Conservation (phyloP, 352 stramenopile species). For the Phytophthora podocarpi region DNA sequence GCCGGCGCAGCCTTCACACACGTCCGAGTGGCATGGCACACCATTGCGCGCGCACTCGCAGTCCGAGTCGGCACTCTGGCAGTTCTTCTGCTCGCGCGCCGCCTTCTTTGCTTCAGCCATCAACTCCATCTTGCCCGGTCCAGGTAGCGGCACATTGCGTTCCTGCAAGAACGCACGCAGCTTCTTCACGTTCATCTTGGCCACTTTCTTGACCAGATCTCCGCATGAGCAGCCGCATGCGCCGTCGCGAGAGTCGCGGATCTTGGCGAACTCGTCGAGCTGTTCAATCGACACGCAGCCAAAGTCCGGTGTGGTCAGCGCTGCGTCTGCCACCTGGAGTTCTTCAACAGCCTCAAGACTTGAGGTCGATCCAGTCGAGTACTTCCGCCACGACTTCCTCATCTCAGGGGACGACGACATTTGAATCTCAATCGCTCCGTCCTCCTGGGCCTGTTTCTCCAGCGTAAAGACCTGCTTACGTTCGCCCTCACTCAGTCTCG, state of each 20-base stretch:
- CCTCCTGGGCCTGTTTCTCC: conserved; percentile 33
- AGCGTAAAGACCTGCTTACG: conserved; percentile 70
- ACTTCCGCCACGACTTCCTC: conserved; percentile 37
- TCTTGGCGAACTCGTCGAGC: conserved; percentile 81
- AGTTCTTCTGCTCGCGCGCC: conserved; percentile 76
- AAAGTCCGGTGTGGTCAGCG: conserved; percentile 61
- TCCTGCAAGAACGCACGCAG: conserved; percentile 70
- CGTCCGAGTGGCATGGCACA: conserved; percentile 76
- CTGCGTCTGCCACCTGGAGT: conserved; percentile 24
- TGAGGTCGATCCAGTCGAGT: conserved; percentile 33
- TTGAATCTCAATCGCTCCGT: conserved; percentile 32
- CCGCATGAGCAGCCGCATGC: conserved; percentile 82
- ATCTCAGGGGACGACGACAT: conserved; percentile 30
- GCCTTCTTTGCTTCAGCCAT: conserved; percentile 69
- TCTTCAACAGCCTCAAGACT: conserved; percentile 25
- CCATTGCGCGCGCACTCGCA: conserved; percentile 82
- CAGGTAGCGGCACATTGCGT: conserved; percentile 50
- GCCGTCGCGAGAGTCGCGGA: conserved; percentile 79
- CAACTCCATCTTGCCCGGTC: conserved; percentile 67
- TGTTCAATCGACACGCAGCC: conserved; percentile 83
- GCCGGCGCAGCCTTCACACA: conserved; percentile 71
- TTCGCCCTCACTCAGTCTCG: conserved; percentile 67
- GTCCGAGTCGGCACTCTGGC: conserved; percentile 51
- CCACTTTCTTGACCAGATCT: conserved; percentile 82
- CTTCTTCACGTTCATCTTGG: conserved; percentile 88